Conservation (phyloP, 2,329 filamentous ascomycete species). For the Verticillium tricorpus region DNA sequence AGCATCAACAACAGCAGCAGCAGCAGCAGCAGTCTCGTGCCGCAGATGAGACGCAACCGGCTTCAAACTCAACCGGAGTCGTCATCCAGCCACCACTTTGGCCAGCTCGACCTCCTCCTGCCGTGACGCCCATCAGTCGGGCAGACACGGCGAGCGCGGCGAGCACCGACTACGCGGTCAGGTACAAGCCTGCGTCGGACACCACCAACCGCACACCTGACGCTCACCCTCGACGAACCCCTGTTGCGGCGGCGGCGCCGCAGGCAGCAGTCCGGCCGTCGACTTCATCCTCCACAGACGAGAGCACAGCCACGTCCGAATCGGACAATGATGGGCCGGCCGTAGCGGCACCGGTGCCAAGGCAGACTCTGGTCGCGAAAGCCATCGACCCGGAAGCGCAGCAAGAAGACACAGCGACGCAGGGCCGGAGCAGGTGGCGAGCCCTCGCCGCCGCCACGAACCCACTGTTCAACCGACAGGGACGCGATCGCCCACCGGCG, state of each 20-base stretch:
- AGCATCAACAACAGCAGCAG: background rate
- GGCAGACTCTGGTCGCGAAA: slow-evolving; percentile 6
- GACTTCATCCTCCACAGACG: background rate
- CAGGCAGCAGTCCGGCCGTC: background rate
- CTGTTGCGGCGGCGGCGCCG: background rate
- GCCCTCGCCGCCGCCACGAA: slow-evolving; percentile 23
- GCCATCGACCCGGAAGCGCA: slow-evolving; percentile 22
- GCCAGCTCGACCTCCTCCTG: slow-evolving; percentile 51
- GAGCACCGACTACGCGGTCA: slow-evolving; percentile 59
- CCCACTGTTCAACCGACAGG: slow-evolving; percentile 16
- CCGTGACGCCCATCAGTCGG: slow-evolving; percentile 53
- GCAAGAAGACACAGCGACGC: slow-evolving; percentile 10
- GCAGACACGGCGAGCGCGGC: slow-evolving; percentile 60
- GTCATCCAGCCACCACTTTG: slow-evolving; percentile 47
- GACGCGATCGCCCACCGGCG: background rate
- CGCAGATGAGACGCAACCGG: slow-evolving; percentile 10
- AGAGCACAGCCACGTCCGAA: slow-evolving; percentile 5
- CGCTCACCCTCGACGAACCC: background rate
- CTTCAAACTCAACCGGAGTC: slow-evolving; percentile 22
- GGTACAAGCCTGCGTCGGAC: slow-evolving; percentile 56
- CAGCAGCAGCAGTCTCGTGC: slow-evolving; percentile 1
- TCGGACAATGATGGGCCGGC: background rate
- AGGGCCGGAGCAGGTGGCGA: slow-evolving; percentile 20
- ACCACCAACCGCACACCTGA: slow-evolving; percentile 38
- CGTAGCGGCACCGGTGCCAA: slow-evolving; percentile 10